Conservation (phyloP, 768 basidiomycete genomes). For the Kwoniella heveanensis region DNA sequence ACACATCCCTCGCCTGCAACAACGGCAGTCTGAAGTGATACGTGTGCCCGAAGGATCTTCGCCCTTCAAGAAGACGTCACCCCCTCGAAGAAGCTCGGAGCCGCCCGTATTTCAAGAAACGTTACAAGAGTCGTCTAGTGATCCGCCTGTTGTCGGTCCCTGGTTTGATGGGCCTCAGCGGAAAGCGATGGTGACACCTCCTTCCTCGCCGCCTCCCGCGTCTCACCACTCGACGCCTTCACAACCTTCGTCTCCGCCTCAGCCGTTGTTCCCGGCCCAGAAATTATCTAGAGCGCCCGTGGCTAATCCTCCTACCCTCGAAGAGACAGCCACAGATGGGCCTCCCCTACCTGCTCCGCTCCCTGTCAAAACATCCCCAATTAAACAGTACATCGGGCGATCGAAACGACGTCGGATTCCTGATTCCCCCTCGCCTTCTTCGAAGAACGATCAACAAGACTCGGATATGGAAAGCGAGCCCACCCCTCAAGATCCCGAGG, state of each 20-base stretch:
- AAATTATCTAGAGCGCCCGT: no score
- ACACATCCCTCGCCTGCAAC: not conserved
- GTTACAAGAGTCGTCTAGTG: not conserved
- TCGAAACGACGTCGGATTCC: slow-evolving; percentile 2
- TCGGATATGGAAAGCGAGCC: slow-evolving; percentile 4
- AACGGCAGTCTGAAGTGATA: slow-evolving; percentile 2
- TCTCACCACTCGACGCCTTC: not conserved
- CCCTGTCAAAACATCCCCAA: not conserved
- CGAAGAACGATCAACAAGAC: not conserved
- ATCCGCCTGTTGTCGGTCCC: no score
- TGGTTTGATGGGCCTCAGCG: not conserved
- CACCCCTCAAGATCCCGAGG: slow-evolving; percentile 3
- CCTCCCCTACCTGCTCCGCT: not conserved
- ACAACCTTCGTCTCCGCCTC: not conserved
- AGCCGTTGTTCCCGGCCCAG: no score
- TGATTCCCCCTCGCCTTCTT: not conserved
- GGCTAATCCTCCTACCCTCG: not conserved
- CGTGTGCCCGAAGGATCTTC: not conserved
- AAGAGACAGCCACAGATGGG: not conserved
- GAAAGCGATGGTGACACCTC: not conserved
- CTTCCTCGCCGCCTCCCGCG: not conserved
- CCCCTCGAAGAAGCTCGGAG: slow-evolving; percentile 14
- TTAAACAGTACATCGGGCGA: not conserved
- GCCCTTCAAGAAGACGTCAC: not conserved
- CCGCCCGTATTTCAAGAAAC: slow-evolving; percentile 12